Conservation (phyloP, 2,329 filamentous ascomycete species). For the Alternaria postmessia region DNA sequence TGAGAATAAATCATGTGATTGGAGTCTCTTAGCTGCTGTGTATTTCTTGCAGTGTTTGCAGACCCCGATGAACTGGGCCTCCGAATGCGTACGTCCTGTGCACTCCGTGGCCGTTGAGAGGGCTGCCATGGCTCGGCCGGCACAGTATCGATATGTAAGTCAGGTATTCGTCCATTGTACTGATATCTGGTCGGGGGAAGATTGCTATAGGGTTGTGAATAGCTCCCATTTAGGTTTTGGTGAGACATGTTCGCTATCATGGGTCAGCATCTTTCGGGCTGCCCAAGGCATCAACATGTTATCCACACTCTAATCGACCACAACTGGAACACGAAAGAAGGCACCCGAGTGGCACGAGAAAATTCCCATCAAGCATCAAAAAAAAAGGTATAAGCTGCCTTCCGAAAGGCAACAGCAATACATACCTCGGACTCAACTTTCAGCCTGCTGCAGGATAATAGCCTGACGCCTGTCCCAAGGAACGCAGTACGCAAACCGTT, state of each 20-base stretch:
- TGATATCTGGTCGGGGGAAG: slow-evolving; percentile 23
- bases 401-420: slow-evolving; percentile 2
- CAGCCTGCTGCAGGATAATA: slow-evolving; percentile 26
- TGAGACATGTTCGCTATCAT: slow-evolving; percentile 40
- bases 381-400: background rate
- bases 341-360: background rate
- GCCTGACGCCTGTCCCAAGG: slow-evolving; percentile 43
- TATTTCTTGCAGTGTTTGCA: slow-evolving; percentile 19
- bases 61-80: slow-evolving; percentile 30
- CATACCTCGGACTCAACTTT: slow-evolving; percentile 9
- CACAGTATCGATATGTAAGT: slow-evolving; percentile 15
- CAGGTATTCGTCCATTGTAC: slow-evolving; percentile 19
- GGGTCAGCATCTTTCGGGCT: slow-evolving; percentile 32
- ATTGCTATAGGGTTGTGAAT: slow-evolving; percentile 20
- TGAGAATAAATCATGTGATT: slow-evolving; percentile 16
- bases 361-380: background rate
- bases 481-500: slow-evolving; percentile 26
- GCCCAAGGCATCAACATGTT: slow-evolving; percentile 17
- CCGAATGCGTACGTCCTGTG: slow-evolving; percentile 16
- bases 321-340: background rate
- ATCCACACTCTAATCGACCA: background rate
- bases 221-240: slow-evolving; percentile 26
- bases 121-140: slow-evolving; percentile 31
- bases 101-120: slow-evolving; percentile 17
- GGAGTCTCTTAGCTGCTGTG: slow-evolving; percentile 13